Conservation (phyloP, 306 rosid species). For the Nissolia schottii region DNA sequence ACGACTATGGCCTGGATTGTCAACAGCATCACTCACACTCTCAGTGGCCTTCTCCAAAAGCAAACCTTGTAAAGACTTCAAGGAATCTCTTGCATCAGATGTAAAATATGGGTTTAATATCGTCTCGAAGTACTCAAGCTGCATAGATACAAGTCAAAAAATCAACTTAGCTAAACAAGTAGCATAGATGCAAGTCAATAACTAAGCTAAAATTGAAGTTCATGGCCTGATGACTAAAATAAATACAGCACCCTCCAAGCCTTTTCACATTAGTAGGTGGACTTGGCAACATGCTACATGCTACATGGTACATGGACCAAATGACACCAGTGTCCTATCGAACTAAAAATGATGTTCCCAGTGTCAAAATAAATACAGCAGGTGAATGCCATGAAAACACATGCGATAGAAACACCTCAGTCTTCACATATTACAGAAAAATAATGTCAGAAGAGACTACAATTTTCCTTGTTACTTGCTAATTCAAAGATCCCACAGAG, state of each 20-base stretch:
- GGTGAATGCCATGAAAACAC: slow-evolving; percentile 10
- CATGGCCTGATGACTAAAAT: neutral
- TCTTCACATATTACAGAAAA: neutral
- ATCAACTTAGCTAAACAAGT: too few species aligned
- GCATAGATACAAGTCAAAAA: slow-evolving; percentile 36
- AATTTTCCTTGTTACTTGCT: neutral
- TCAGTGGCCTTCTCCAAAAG: slow-evolving; percentile 97
- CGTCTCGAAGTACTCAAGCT: slow-evolving; percentile 97
- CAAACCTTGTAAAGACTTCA: slow-evolving; percentile 86
- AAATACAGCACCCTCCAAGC: neutral
- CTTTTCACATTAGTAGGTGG: neutral
- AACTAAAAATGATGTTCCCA: too few species aligned
- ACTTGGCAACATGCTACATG: too few species aligned
- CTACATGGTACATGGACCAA: neutral
- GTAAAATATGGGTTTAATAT: slow-evolving; percentile 91
- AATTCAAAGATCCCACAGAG: neutral
- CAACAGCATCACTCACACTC: slow-evolving; percentile 58
- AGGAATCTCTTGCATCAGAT: slow-evolving; percentile 86
- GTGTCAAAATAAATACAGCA: neutral
- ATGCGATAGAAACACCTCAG: neutral
- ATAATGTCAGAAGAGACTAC: neutral
- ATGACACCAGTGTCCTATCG: neutral
- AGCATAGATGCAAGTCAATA: slow-evolving; percentile 40
- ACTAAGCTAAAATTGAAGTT: neutral
- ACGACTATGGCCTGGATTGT: slow-evolving; percentile 86